These are phyloP conservation scores for Ligustrum vulgare DNA, from an alignment of 257 asterid species.

Conservation along the genomic window DNA sequence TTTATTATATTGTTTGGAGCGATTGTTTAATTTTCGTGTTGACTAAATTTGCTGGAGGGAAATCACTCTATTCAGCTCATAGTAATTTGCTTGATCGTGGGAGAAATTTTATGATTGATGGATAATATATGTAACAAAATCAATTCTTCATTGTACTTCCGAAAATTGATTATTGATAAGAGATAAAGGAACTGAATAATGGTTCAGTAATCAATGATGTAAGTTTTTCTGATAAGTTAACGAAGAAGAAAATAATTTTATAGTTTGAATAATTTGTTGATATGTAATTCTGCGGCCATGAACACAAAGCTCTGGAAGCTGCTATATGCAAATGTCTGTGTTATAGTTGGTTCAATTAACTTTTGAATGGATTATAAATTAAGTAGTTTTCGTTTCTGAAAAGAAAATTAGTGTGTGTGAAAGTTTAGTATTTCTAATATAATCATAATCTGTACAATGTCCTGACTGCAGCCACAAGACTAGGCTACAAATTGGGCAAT, in stretches of 20 bases:
- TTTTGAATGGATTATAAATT: background rate
- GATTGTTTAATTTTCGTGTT: background rate
- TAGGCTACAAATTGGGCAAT: constrained; percentile 35
- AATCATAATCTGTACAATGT: background rate
- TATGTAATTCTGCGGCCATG: background rate
- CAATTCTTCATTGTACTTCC: background rate
- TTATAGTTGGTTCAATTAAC: background rate
- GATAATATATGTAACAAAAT: background rate
- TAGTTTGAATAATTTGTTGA: background rate
- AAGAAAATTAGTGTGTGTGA: background rate
- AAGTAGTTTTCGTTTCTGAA: constrained; percentile 2
- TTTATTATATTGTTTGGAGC: background rate
- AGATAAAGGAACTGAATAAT: background rate
- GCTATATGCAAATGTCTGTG: background rate
- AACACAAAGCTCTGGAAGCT: background rate
- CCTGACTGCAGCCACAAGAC: constrained; percentile 30
- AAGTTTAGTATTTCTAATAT: background rate
- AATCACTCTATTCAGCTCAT: background rate
- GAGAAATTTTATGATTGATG: too few relatives aligned
- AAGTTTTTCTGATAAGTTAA: background rate
- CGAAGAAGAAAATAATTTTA: background rate
- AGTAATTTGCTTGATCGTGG: background rate
- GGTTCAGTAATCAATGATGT: background rate
- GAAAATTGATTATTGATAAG: too few relatives aligned
- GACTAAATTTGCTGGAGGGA: background rate